These are phyloP conservation scores for Cladosporium sp. DNA, from an alignment of 2,329 filamentous ascomycete genomes.

Conservation along the genomic window DNA sequence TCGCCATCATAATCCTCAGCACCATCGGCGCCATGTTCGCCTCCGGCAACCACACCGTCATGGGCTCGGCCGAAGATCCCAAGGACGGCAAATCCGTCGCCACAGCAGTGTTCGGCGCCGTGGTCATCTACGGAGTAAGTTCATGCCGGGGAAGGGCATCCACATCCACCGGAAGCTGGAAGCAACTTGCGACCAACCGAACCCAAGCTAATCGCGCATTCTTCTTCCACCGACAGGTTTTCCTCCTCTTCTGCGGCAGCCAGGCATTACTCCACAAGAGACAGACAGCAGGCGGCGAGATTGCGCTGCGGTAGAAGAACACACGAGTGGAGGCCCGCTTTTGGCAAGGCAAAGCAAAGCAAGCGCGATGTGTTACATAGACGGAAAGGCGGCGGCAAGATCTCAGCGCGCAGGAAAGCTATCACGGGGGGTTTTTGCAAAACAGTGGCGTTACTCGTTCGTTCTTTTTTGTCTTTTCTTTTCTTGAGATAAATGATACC, in stretches of 20 bases:
- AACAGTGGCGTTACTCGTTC: neutral
- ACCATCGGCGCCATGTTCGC: constrained; percentile 71
- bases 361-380: neutral
- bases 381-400: neutral
- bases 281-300: constrained; percentile 79
- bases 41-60: constrained; percentile 76
- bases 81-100: constrained; percentile 75
- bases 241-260: constrained; percentile 87
- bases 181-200: neutral
- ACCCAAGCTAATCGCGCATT: constrained; percentile 5
- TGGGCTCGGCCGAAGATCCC: constrained; percentile 65
- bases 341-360: neutral
- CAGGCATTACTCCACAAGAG: constrained; percentile 85
- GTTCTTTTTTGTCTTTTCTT: neutral
- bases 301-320: constrained; percentile 61
- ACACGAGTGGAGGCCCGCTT: neutral
- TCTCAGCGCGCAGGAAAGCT: neutral
- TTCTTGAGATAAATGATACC: constrained; percentile 2
- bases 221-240: constrained; percentile 57
- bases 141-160: neutral
- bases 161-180: neutral
- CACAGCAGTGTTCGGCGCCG: constrained; percentile 80
- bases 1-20: constrained; percentile 65
- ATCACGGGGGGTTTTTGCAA: neutral
- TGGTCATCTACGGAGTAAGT: constrained; percentile 85